Base-by-base conservation (phyloP, 2,329 filamentous ascomycete species). In the Aschersonia sp. region DNA sequence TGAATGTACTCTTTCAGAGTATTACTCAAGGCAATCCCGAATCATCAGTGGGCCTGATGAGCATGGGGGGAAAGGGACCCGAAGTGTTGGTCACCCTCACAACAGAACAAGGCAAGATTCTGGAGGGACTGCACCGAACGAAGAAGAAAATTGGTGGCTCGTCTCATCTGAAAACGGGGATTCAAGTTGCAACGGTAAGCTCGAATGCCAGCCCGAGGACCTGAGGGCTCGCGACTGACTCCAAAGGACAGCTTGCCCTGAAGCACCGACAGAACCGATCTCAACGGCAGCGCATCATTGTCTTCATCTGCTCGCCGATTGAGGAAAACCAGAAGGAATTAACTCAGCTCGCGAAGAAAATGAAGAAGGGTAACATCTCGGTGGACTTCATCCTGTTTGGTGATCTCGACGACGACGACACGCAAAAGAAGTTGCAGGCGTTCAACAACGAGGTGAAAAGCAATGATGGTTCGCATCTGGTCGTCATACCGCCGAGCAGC, bases 191-290 rank as follows among this genome's bases (percentile, higher is more conserved):
- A 48, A 83, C 84, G 61, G 89, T 95, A 81, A 57, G 87, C 39
- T 32, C n/a, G 29, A 40, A 6, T n/a, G n/a, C 9, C 31, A 42
- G 40, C 31, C 31, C 22, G 29, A n/a, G 14, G 32, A 12, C 2
- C 37, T 32, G 30, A 31, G n/a, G 9, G 10, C 6, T 10, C 31
- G 51, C 56, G 14, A 56, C 58, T 63, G 45, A 58, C 49, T 32
- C 42, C 29, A 1, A 5, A 2, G n/a, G 41, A 41, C 61, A 95
- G 89, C 78, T 98, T 58, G 92, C 92, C 41, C 77, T 98, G 59
- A 97, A 97, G 71, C 92, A 98, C 70, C 83, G 92, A 59, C 89
- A 95, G 70, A 97, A 98, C 71, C 95, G 95, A 68, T 87, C 87
- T 45, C 92, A 97, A 69, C 81, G 87, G 57, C 89, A 95, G 74